Percentiles rank a stretch among this genome's conserved stretches.
These are phyloP conservation scores for Apiotrichum sp. DNA, from an alignment of 1,284 basidiomycete genomes.

Conservation along the genomic window DNA sequence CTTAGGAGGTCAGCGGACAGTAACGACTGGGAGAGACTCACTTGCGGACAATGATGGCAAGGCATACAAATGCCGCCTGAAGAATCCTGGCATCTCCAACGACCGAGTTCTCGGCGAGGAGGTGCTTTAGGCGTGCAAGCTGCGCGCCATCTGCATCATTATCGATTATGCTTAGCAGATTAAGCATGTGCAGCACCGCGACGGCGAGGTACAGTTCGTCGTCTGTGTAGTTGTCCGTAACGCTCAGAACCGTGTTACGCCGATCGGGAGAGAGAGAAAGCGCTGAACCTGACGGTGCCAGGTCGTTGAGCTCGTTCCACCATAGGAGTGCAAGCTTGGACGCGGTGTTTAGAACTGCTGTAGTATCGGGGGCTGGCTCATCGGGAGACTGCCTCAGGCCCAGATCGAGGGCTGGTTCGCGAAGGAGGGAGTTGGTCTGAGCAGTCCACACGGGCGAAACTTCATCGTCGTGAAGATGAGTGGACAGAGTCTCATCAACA, in stretches of 20 bases:
- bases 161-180: slow-evolving; percentile 71
- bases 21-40: slow-evolving; percentile 38
- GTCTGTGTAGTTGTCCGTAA: slow-evolving; percentile 28
- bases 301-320: slow-evolving; percentile 36
- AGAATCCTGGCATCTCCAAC: slow-evolving; percentile 59
- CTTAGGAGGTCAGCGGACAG: slow-evolving; percentile 46
- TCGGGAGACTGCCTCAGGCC: no score
- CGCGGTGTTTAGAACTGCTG: slow-evolving; percentile 20
- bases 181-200: slow-evolving; percentile 62
- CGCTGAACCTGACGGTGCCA: neutral
- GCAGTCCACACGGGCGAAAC: slow-evolving; percentile 17
- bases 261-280: neutral
- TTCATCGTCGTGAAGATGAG: neutral
- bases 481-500: slow-evolving; percentile 6
- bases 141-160: slow-evolving; percentile 64
- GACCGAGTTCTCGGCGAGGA: slow-evolving; percentile 75
- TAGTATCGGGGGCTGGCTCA: neutral
- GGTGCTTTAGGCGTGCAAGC: slow-evolving; percentile 62
- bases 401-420: slow-evolving; percentile 9
- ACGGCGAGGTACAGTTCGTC: slow-evolving; percentile 40
- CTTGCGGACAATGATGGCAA: slow-evolving; percentile 63
- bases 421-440: slow-evolving; percentile 26
- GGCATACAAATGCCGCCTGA: slow-evolving; percentile 40
- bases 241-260: slow-evolving; percentile 12
- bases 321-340: slow-evolving; percentile 25